Base-by-base conservation (phyloP, 78 protist genomes). In the Diacronema lutheri region DNA sequence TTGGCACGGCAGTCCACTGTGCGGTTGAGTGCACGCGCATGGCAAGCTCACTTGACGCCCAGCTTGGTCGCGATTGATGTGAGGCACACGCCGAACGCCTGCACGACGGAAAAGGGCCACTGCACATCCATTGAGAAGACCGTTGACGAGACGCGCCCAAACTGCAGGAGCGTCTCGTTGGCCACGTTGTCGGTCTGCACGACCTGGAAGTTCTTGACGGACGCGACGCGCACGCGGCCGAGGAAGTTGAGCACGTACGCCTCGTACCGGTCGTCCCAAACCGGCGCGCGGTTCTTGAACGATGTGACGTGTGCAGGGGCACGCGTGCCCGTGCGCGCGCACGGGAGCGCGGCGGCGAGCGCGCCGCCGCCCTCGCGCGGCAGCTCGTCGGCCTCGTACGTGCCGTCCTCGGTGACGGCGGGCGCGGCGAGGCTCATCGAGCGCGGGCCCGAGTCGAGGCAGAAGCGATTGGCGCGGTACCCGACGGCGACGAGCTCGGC, bases 181-280 rank as follows among this genome's bases (percentile, higher is more conserved):
- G 85, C 50, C 37, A 14, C 79, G 7, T 41, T 44, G 50, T 44
- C 50, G 50, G 50, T 44, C 50, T 44, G 50, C 50, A 44, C 50
- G 50, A 94, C 68, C 74, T 94, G 97, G 86, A 94, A 94, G 89
- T 94, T 94, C 83, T 94, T 94, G 33, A 94, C 95, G 11, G 91
- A 84, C 7, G 96, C 93, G 60, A 77, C 65, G 55, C 92, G 86
- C 57, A 94, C 97, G 13, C 97, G 85, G 25, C 95, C 94, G 26
- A 57, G 40, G 64, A 92, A 92, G 89, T 94, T 91, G 68, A 94
- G 91, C 41, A 92, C 86, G 87, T 81, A 94, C 23, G 95, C 89
- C 58, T 89, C 88, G 40, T 77, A 41, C 55, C 26, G 81, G 16
- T 85, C 84, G 65, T 85, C 74, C 89, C 89, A 85, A 37, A 62